Percentiles rank a stretch among this genome's conserved stretches.
Conservation (phyloP, 805 yeast genomes). For the Soucietia sequanensis region DNA sequence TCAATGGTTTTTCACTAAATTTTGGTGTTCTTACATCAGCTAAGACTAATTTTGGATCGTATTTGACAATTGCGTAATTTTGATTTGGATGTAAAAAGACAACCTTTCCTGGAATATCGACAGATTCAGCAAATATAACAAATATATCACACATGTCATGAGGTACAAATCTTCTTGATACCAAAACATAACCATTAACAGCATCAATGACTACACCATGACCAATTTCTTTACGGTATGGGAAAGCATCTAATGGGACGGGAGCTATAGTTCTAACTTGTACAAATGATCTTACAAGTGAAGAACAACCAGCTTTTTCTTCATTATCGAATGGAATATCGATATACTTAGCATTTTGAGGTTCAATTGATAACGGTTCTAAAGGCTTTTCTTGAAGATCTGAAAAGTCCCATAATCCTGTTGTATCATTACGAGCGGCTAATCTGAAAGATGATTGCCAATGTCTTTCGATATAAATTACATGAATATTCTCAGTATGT, state of each 20-base stretch:
- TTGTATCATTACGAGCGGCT: slow-evolving; percentile 58
- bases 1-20: slow-evolving; percentile 53
- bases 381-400: slow-evolving; percentile 59
- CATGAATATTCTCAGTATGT: slow-evolving; percentile 68
- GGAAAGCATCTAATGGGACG: slow-evolving; percentile 72
- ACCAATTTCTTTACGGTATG: slow-evolving; percentile 58
- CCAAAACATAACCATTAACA: slow-evolving; percentile 72
- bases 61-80: slow-evolving; percentile 79
- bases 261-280: slow-evolving; percentile 65
- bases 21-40: slow-evolving; percentile 73
- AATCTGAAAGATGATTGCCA: slow-evolving; percentile 73
- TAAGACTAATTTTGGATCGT: slow-evolving; percentile 70
- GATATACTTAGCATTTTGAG: slow-evolving; percentile 66
- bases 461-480: slow-evolving; percentile 76
- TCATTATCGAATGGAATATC: slow-evolving; percentile 61
- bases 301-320: slow-evolving; percentile 45
- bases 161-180: slow-evolving; percentile 76
- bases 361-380: slow-evolving; percentile 49
- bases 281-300: slow-evolving; percentile 67
- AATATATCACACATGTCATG: slow-evolving; percentile 77
- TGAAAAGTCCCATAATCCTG: slow-evolving; percentile 57
- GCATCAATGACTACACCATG: slow-evolving; percentile 85
- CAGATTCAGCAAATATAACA: slow-evolving; percentile 82
- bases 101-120: slow-evolving; percentile 75
- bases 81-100: slow-evolving; percentile 84